Evolutionary conservation across 164 flowering plant species (phyloP), one percentile per base, ranked within the genome.

Genomic region (Dillenia turbinata): DNA sequence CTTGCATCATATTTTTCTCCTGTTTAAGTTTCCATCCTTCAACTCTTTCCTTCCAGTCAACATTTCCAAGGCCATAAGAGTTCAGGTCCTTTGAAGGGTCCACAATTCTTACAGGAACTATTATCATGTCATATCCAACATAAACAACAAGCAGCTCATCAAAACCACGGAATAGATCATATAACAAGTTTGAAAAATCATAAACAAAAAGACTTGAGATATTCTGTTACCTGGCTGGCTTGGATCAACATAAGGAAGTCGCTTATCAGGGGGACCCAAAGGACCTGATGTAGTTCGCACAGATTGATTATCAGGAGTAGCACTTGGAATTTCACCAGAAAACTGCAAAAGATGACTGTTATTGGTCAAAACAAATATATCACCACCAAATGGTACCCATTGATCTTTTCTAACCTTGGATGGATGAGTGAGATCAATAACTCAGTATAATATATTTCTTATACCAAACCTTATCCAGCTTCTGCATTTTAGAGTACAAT

Each of bases 31-130:
- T 95, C 97, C 99, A 95, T 46, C 97, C 84, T 71, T 91, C 99
- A 60, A 95, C 94, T 69, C 97, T 81, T 75, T 91, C 98, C 69
- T 89, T 94, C 98, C 98, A 94, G 80, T 94, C 98, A 74, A 94
- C 98, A 81, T 79, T 87, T 57, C 95, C 96, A 62, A 94, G 91
- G 52, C 98, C 98, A 75, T 94, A 94, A 53, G 97, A 82, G 70
- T 90, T 90, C 79, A 90, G 74, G 80, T 90, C 96, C 75, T 87
- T 94, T 40, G 98, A 81, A 9, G 97, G 98, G 58, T 90, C 97
- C 65, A 89, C 98, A 66, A 86, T 87, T 75, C 97, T 87, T 49
- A 93, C 97, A 10, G 92, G 98, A 70, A 93, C 98, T 93, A 86
- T 54, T 66, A 64, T 9, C 43, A 61, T 1, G 22, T 45, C 46